phyloP scores from a whole-genome alignment of 495 filamentous ascomycete species.

The Xanthoparmelia taractica region DNA sequence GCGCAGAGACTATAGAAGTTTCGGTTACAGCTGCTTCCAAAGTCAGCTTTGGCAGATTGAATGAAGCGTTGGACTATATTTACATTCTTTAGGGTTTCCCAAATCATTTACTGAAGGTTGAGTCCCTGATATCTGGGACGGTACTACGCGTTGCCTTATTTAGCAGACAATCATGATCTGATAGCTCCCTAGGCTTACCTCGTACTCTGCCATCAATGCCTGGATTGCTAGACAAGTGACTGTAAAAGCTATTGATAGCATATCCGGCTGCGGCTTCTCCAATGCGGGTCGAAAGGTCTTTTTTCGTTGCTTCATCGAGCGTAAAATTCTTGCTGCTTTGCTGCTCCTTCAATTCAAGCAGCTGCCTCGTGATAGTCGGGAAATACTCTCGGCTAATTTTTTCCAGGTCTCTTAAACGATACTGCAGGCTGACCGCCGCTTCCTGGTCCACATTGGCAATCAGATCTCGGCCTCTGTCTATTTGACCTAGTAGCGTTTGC shows the following conservation, averaged over 20 bases:
- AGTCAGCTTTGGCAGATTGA: background rate
- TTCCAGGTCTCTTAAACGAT: background rate
- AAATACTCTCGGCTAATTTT: background rate
- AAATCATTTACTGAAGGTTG: background rate
- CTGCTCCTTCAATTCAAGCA: background rate
- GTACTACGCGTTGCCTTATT: background rate
- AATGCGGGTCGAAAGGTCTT: background rate
- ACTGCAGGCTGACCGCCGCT: background rate
- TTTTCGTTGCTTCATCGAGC: background rate
- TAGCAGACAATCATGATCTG: background rate
- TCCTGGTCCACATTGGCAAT: background rate
- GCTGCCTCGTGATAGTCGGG: background rate
- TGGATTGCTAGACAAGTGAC: background rate
- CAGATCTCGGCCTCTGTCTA: background rate
- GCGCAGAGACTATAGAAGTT: background rate
- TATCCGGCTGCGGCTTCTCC: background rate
- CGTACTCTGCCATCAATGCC: background rate
- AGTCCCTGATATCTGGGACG: background rate
- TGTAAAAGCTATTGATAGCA: conserved; percentile 2
- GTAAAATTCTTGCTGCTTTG: background rate
- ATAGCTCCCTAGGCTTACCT: background rate
- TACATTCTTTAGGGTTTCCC: background rate
- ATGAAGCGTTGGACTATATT: background rate
- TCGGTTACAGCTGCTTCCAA: background rate
- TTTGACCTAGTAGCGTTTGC: background rate